Evolutionary conservation across 1,139 yeast genomes (phyloP), one percentile per base, ranked within the genome.

Genomic region (Lodderomyces elongisporus): DNA sequence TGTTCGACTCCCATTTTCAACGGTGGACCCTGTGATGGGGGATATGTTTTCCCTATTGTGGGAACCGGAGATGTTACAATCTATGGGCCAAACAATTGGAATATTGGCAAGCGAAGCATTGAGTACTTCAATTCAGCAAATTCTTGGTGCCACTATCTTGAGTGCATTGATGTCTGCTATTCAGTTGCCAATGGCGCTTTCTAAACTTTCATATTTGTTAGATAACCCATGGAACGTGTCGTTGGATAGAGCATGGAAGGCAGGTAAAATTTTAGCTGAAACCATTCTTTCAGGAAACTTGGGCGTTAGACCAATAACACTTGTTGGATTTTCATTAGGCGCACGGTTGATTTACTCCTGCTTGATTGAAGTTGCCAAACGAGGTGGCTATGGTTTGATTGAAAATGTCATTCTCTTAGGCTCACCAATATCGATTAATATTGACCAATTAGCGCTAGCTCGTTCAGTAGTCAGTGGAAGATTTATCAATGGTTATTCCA

Each of bases 221-320:
- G 99, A 93, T 54, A 93, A 93, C 50, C 99, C 98, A 0, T 93
- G 98, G 98, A 89, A 82, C 51, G 97, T 91, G 4, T 89, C 98
- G 0, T 65, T 93, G 40, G 97, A 91, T 56, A 72, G 99, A 42
- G 98, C 99, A 0, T 89, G 97, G 96, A 74, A 89, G 32, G 95
- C 97, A 0, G 99, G 99, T 2, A 66, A 79, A 41, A 79, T 93
- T 31, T 58, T 93, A 38, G 98, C 98, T 0, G 98, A 93, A 52
- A 85, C 96, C 0, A 62, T 93, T 28, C 76, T 88, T 36, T 74
- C 88, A 6, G 83, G 95, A 22, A 89, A 87, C 53, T 63, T 93
- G 46, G 99, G 99, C 6, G 87, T 83, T 12, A 66, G 99, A 31
- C 99, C 99, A 1, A 76, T 88, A 1, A 89, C 97, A 0, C 62